Percentiles rank a stretch among this genome's conserved stretches.
phyloP scores from a whole-genome alignment of 1,139 yeast genomes.

The Kurtzmaniella quercitrusa region DNA sequence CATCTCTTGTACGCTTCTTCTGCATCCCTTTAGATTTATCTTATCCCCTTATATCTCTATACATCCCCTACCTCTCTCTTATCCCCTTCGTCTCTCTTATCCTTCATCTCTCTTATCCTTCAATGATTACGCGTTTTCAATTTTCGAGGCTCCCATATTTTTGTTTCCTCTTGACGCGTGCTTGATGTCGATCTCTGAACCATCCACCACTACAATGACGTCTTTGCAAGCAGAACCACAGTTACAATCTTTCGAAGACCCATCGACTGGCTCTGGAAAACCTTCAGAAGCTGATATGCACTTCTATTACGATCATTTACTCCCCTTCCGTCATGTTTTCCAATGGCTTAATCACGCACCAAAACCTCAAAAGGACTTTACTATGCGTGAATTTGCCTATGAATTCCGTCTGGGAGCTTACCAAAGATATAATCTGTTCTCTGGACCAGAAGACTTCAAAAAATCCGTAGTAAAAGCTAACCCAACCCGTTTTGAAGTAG shows the following conservation, averaged over 20 bases:
- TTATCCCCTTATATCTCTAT: too few species aligned
- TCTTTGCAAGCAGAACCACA: not conserved
- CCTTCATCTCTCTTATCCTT: not conserved
- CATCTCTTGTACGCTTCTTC: too few species aligned
- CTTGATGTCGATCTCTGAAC: not conserved
- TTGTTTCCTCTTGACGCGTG: constrained; percentile 1
- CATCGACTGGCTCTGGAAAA: constrained; percentile 16
- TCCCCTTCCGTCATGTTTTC: constrained; percentile 71
- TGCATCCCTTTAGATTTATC: too few species aligned
- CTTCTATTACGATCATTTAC: constrained; percentile 66
- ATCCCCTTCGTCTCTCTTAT: too few species aligned
- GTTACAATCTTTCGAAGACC: constrained; percentile 5
- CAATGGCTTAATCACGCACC: constrained; percentile 90
- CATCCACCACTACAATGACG: not conserved
- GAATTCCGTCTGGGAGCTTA: constrained; percentile 83
- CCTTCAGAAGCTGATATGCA: constrained; percentile 68
- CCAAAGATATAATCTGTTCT: constrained; percentile 81
- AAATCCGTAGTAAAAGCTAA: constrained; percentile 64
- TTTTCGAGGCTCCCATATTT: too few species aligned
- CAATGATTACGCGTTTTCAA: not conserved
- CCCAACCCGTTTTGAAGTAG: constrained; percentile 93
- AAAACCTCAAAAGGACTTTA: constrained; percentile 63
- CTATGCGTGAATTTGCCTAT: constrained; percentile 91
- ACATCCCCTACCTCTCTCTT: too few species aligned
- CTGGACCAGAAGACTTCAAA: constrained; percentile 67